phyloP scores from a whole-genome alignment of 2,329 filamentous ascomycete species.

The Pestalotiopsis sp. region DNA sequence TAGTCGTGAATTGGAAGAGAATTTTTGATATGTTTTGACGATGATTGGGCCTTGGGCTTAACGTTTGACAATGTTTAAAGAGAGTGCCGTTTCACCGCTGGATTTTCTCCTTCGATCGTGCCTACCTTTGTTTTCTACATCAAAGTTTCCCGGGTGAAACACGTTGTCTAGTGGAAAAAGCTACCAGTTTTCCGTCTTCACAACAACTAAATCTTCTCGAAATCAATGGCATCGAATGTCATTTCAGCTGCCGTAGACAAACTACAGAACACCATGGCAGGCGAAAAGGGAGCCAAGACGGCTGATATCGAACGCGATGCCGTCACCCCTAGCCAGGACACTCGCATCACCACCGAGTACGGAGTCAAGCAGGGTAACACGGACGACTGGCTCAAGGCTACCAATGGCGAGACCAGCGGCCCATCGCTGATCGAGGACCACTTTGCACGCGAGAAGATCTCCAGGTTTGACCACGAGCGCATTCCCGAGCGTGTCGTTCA shows the following conservation, averaged over 20 bases:
- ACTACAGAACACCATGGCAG: slow-evolving; percentile 6
- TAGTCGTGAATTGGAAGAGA: background rate
- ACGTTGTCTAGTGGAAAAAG: background rate
- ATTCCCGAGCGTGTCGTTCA: slow-evolving; percentile 72
- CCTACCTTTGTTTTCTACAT: background rate
- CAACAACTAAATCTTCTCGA: background rate
- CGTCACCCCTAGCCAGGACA: slow-evolving; percentile 44
- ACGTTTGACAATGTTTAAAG: background rate
- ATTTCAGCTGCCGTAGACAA: slow-evolving; percentile 8
- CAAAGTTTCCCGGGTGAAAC: background rate
- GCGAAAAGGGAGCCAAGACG: slow-evolving; percentile 11
- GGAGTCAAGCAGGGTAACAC: slow-evolving; percentile 74
- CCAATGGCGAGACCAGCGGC: slow-evolving; percentile 63
- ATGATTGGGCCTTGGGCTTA: background rate
- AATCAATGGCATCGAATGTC: slow-evolving; percentile 12
- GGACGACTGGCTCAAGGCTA: slow-evolving; percentile 77
- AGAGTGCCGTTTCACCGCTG: background rate
- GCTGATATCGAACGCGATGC: slow-evolving; percentile 5
- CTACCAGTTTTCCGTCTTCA: background rate
- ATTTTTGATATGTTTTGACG: background rate
- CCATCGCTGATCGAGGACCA: slow-evolving; percentile 74
- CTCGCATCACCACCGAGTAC: slow-evolving; percentile 74
- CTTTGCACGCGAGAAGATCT: slow-evolving; percentile 74
- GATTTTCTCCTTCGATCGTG: background rate
- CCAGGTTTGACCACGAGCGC: slow-evolving; percentile 71